These are phyloP conservation scores for Aureobasidium namibiae DNA, from an alignment of 2,329 filamentous ascomycete species.

Conservation along the genomic window DNA sequence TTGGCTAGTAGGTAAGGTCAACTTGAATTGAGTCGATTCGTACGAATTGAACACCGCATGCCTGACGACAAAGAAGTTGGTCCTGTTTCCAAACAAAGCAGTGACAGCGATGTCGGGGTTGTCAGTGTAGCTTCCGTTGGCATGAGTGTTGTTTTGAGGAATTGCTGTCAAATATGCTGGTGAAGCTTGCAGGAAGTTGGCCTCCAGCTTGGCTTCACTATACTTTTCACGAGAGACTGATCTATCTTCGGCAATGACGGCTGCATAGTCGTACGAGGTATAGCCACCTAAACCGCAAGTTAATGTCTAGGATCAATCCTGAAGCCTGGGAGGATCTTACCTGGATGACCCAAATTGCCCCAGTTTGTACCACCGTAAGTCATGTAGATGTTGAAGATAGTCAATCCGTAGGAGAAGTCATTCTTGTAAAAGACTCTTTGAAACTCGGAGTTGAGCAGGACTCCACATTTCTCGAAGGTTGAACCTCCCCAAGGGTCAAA, in stretches of 20 bases:
- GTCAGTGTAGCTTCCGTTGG: conserved; percentile 45
- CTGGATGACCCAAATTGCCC: conserved; percentile 50
- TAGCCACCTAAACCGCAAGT: too few species aligned
- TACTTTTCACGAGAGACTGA: conserved; percentile 66
- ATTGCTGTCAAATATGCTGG: conserved; percentile 58
- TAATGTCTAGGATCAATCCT: too few species aligned
- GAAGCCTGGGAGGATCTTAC: too few species aligned
- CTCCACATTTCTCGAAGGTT: conserved; percentile 59
- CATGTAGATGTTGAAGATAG: conserved; percentile 70
- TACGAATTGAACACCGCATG: conserved; percentile 58
- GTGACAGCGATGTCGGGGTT: conserved; percentile 51
- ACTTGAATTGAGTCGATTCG: conserved; percentile 51
- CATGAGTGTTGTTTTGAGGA: conserved; percentile 40
- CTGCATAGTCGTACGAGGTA: conserved; percentile 56
- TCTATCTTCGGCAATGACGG: conserved; percentile 61
- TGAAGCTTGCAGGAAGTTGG: conserved; percentile 65
- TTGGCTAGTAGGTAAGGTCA: conserved; percentile 53
- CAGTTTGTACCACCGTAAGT: conserved; percentile 59
- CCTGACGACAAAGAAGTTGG: conserved; percentile 56
- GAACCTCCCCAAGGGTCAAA: conserved; percentile 69
- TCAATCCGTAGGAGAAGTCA: conserved; percentile 55
- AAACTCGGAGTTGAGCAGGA: conserved; percentile 63
- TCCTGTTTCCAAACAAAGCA: conserved; percentile 46
- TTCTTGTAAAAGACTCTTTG: conserved; percentile 59
- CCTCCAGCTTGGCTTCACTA: conserved; percentile 67